A percentile compares a stretch with the other conserved stretches of the same genome.
These are phyloP conservation scores for Eucalyptus sp. DNA, from an alignment of 345 rosid genomes.

Conservation along the genomic window DNA sequence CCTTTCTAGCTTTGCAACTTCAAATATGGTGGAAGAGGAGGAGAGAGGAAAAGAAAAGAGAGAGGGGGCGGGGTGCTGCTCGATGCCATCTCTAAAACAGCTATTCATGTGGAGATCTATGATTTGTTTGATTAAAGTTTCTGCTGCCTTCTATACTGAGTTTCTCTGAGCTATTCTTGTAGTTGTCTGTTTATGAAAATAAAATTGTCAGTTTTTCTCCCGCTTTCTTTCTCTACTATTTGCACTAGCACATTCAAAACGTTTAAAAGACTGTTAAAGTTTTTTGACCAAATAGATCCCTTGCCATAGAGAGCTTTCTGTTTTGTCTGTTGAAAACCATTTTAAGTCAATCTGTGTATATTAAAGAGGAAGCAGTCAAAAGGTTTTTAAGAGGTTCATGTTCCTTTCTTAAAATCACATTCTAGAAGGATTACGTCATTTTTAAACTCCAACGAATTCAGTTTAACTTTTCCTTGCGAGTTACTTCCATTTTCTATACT, in stretches of 20 bases:
- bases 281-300: neutral
- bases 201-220: neutral
- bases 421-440: neutral
- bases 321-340: neutral
- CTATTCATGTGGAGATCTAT: neutral
- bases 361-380: neutral
- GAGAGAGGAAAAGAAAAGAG: too few relatives aligned
- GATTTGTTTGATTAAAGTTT: neutral
- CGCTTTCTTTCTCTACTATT: neutral
- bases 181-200: neutral
- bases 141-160: neutral
- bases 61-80: accelerated
- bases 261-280: neutral
- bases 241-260: neutral
- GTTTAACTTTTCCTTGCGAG: neutral
- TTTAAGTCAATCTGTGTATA: neutral
- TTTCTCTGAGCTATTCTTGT: neutral
- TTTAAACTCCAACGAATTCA: neutral
- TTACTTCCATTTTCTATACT: neutral
- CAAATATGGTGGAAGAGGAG: neutral
- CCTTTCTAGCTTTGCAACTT: neutral
- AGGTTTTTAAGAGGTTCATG: neutral
- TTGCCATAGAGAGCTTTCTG: neutral
- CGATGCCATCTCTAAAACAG: neutral
- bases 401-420: neutral